Base-by-base conservation (phyloP, 495 filamentous ascomycete species). In the Xeromyces bisporus region DNA sequence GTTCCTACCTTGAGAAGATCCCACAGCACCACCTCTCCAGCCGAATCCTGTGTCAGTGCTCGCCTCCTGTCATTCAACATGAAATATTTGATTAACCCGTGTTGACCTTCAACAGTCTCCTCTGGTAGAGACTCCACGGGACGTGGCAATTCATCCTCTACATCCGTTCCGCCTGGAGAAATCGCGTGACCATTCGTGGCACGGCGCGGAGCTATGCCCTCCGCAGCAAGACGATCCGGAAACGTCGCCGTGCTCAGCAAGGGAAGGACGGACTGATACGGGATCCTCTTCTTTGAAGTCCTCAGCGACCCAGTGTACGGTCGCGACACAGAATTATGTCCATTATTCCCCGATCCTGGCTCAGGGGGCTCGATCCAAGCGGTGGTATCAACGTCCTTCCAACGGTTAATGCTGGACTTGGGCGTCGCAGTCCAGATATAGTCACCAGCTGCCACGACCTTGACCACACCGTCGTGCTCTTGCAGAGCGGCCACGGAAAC, bases 1-100 rank as follows among this genome's bases (percentile, higher is more conserved):
- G n/a, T n/a, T n/a, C 45, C 36, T 58, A 86, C 82, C 61, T 75
- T 70, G 15, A 96, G 60, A 16, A 97, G 55, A 62, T 97, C 91
- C 89, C 89, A 97, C 41, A 97, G 54, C 25, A 91, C 60, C n/a
- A 97, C 86, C 48, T 96, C 89, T 11, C 89, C 91, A 9, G 86
- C 83, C 6, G 87, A 94, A 53, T 97, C 89, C 40, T 92, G 55
- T 0, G 89, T 97, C 36, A 97, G 58, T 11, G 87, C 83, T 29
- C 84, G 69, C 43, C 79, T 75, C 44, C 89, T 62, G 47, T 97
- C 87, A 58, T 93, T 96, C 18, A 97, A 56, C 44, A 96, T 67
- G 42, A 79, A 70, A 50, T 93, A 78, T 51, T 94, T 97, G 41
- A 96, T 85, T 35, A 97, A 53, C 5, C 89, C 89, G 58, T 92